A percentile compares a stretch with the other conserved stretches of the same genome.
phyloP scores from a whole-genome alignment of 768 basidiomycete species.

The Pisolithus sp. region DNA sequence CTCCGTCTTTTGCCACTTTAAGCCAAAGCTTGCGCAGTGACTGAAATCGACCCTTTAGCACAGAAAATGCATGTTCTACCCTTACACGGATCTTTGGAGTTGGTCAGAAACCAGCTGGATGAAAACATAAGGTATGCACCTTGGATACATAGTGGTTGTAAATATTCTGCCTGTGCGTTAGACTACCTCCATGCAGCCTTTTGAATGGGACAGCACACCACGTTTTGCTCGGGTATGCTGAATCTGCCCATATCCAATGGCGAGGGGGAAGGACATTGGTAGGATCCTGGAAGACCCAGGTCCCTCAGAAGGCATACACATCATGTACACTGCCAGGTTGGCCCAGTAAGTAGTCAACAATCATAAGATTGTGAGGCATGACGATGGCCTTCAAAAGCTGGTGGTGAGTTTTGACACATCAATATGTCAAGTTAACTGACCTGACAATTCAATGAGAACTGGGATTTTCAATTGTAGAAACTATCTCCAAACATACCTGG shows the following conservation, averaged over 20 bases:
- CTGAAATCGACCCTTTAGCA: not conserved
- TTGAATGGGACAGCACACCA: slow-evolving; percentile 11
- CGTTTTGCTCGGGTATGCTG: not conserved
- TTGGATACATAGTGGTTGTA: not conserved
- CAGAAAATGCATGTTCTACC: not conserved
- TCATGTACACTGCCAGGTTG: no score
- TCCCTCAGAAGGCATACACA: no score
- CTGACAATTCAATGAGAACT: no score
- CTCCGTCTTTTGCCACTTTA: not conserved
- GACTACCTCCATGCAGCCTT: not conserved
- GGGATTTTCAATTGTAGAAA: slow-evolving; percentile 3
- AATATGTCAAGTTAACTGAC: no score
- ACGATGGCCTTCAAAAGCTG: no score
- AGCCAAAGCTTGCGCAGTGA: not conserved
- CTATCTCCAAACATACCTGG: not conserved
- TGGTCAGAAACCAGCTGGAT: not conserved
- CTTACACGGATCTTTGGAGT: not conserved
- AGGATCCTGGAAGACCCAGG: no score
- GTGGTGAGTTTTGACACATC: no score
- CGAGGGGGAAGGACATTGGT: no score
- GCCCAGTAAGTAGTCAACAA: no score
- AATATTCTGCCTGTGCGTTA: not conserved
- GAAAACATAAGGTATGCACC: not conserved
- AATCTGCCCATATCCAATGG: not conserved
- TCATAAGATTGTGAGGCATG: no score